Evolutionary conservation across 208 protist genomes (phyloP).

Genomic region (Leptomonas pyrrhocoris): DNA sequence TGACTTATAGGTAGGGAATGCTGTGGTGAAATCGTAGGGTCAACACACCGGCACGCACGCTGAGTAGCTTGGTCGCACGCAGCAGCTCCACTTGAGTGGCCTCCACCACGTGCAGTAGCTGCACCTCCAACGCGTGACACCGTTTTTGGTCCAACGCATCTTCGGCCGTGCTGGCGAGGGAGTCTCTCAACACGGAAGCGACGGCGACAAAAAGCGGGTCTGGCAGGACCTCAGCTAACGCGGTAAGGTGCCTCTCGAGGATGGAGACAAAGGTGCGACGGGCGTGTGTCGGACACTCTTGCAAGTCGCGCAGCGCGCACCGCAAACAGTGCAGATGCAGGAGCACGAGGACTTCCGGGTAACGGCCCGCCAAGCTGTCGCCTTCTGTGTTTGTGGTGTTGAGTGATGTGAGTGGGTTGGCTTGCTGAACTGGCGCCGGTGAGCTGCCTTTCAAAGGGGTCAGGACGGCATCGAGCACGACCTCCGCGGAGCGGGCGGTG

Average conservation of each 20-base stretch:
- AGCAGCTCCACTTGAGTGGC: slow-evolving; percentile 55
- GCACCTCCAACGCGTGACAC: slow-evolving; percentile 41
- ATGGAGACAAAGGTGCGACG: slow-evolving; percentile 27
- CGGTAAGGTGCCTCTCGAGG: slow-evolving; percentile 31
- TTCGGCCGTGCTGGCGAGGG: slow-evolving; percentile 8
- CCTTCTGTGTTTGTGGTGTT: neutral
- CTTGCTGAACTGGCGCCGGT: neutral
- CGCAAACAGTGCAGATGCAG: slow-evolving; percentile 53
- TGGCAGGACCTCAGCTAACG: slow-evolving; percentile 47
- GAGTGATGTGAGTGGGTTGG: neutral
- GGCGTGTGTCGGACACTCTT: slow-evolving; percentile 39
- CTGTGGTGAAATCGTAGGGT: slow-evolving; percentile 50
- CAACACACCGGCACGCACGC: slow-evolving; percentile 32
- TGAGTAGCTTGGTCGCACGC: slow-evolving; percentile 44
- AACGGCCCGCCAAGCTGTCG: slow-evolving; percentile 16
- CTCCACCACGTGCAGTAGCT: slow-evolving; percentile 48
- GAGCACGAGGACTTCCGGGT: slow-evolving; percentile 67
- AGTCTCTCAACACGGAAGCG: slow-evolving; percentile 27
- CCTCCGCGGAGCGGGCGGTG: neutral
- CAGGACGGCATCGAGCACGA: slow-evolving; percentile 2
- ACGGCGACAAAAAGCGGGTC: slow-evolving; percentile 73
- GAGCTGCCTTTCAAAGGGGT: neutral
- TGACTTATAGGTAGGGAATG: slow-evolving; percentile 36
- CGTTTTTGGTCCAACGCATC: slow-evolving; percentile 4
- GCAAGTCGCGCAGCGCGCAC: slow-evolving; percentile 48